A percentile compares a stretch with the other conserved stretches of the same genome.
Conservation (phyloP, 129 eudicot genomes). For the Lactuca sativa region DNA sequence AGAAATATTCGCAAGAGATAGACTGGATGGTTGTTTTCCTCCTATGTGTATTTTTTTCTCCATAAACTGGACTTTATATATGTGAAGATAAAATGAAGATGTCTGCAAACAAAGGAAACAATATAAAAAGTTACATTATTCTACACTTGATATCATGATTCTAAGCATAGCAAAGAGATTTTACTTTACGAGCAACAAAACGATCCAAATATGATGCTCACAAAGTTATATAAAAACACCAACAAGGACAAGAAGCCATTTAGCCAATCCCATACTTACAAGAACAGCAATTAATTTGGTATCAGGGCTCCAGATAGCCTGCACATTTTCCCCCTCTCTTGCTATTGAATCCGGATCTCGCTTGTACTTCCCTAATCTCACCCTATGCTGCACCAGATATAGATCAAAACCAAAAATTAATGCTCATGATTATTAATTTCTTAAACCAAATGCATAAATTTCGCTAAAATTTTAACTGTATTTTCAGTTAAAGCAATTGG, state of each 20-base stretch:
- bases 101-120: constrained; percentile 71
- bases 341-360: constrained; percentile 61
- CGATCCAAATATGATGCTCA: neutral
- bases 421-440: neutral
- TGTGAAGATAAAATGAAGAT: constrained; percentile 77
- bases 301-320: constrained; percentile 93
- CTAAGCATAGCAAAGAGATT: neutral
- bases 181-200: neutral
- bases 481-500: neutral
- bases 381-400: constrained; percentile 73
- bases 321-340: constrained; percentile 85
- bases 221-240: neutral
- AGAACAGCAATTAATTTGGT: constrained; percentile 74
- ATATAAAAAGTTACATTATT: constrained; percentile 13
- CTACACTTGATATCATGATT: constrained; percentile 1
- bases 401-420: neutral
- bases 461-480: neutral
- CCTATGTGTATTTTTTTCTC: constrained; percentile 77
- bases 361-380: constrained; percentile 88
- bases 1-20: constrained; percentile 69
- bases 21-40: constrained; percentile 84
- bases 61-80: constrained; percentile 74
- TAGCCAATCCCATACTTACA: constrained; percentile 53
- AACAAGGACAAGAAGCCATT: neutral
- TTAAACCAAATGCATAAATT: neutral